Conservation (phyloP, 1,139 yeast genomes). For the Lizanozyma gosingica region DNA sequence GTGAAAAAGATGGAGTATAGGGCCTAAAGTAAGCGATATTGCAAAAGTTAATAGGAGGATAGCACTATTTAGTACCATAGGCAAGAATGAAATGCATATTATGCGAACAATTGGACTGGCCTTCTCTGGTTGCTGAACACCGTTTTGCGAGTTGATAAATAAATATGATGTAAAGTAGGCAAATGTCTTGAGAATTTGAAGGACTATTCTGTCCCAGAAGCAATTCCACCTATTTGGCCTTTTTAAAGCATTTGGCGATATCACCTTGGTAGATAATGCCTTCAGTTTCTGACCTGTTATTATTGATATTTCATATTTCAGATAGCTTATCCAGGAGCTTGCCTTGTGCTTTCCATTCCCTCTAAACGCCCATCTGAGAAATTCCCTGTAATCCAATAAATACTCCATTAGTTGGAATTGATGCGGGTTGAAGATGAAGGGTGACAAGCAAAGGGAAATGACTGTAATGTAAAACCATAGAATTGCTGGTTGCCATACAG, state of each 20-base stretch:
- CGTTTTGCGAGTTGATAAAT: slow-evolving; percentile 39
- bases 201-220: slow-evolving; percentile 20
- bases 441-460: slow-evolving; percentile 35
- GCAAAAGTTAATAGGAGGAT: slow-evolving; percentile 30
- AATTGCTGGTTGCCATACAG: slow-evolving; percentile 40
- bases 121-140: slow-evolving; percentile 17
- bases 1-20: slow-evolving; percentile 27
- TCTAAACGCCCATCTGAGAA: slow-evolving; percentile 34
- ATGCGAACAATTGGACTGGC: slow-evolving; percentile 31
- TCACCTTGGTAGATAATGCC: slow-evolving; percentile 10
- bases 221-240: slow-evolving; percentile 30
- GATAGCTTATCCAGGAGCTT: slow-evolving; percentile 35
- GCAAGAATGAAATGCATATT: slow-evolving; percentile 33
- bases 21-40: slow-evolving; percentile 38
- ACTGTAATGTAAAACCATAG: slow-evolving; percentile 44
- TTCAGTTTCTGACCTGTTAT: slow-evolving; percentile 35
- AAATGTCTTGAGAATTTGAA: slow-evolving; percentile 19
- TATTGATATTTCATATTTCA: slow-evolving; percentile 30
- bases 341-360: slow-evolving; percentile 27
- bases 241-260: slow-evolving; percentile 22
- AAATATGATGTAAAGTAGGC: slow-evolving; percentile 31
- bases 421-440: slow-evolving; percentile 44
- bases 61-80: slow-evolving; percentile 35
- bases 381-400: slow-evolving; percentile 37
- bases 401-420: slow-evolving; percentile 43